phyloP scores from a whole-genome alignment of 2,329 filamentous ascomycete species.

The Stachybotrys elegans region DNA sequence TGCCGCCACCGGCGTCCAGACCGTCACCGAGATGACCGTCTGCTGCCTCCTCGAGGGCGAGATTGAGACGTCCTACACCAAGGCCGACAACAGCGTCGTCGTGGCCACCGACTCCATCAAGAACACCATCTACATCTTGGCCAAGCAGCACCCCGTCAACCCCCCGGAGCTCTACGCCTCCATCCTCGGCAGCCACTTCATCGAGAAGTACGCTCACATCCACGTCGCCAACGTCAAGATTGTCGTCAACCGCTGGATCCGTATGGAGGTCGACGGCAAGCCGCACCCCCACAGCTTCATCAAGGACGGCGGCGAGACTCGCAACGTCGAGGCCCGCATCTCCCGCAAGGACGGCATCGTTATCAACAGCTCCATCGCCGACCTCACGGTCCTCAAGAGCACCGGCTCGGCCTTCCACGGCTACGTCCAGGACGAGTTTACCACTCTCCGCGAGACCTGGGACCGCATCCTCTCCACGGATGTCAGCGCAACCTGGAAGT shows the following conservation, averaged over 20 bases:
- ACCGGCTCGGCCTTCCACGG: slow-evolving; percentile 95
- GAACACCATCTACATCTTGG: slow-evolving; percentile 92
- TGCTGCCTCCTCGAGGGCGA: slow-evolving; percentile 88
- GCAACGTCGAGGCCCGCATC: slow-evolving; percentile 71
- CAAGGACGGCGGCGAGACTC: slow-evolving; percentile 83
- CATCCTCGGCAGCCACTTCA: slow-evolving; percentile 81
- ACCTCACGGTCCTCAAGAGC: slow-evolving; percentile 88
- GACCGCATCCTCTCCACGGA: slow-evolving; percentile 95
- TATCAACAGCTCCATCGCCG: slow-evolving; percentile 72
- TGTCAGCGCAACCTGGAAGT: slow-evolving; percentile 81
- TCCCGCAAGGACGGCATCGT: slow-evolving; percentile 64
- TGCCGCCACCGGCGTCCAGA: slow-evolving; percentile 69
- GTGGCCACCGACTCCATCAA: slow-evolving; percentile 98
- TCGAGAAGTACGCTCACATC: slow-evolving; percentile 85
- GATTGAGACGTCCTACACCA: slow-evolving; percentile 85
- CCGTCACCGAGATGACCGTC: slow-evolving; percentile 91
- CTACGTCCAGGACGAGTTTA: slow-evolving; percentile 90
- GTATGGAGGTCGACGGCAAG: slow-evolving; percentile 80
- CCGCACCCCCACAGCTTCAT: slow-evolving; percentile 94
- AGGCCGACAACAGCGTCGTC: slow-evolving; percentile 89
- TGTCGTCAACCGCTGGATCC: slow-evolving; percentile 83
- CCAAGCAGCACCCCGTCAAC: slow-evolving; percentile 87
- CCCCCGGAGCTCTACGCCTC: slow-evolving; percentile 90
- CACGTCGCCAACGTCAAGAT: slow-evolving; percentile 76
- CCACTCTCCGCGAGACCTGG: slow-evolving; percentile 83